Base-by-base conservation (phyloP, 78 protist genomes). In the Dictyostelium firmibasis region DNA sequence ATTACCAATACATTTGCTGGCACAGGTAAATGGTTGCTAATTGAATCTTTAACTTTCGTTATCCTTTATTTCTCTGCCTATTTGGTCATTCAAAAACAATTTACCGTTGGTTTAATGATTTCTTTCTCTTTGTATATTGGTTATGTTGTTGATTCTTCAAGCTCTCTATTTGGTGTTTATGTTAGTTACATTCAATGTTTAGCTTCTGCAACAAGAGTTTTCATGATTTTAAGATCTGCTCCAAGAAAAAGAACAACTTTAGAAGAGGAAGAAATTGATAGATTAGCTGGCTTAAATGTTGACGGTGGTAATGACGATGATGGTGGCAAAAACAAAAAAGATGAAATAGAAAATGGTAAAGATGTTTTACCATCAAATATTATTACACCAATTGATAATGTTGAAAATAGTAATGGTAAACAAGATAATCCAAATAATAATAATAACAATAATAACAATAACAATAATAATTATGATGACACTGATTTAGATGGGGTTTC, bases 111-210 rank as follows among this genome's bases (percentile, higher is more conserved):
- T 89, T 77, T 89, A 33, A 41, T 89, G 62, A 50, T 89, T 31
- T 53, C 79, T n/a, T 89, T 89, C 72, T 81, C 94, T 1, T 31
- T 89, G 8, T 89, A 89, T 25, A 84, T 89, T 33, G 94, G 94
- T 89, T 89, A 89, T 69, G 94, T 89, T 1, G 72, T 89, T 23
- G 94, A 89, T 13, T 47, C 88, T 29, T 89, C 94, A 38, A 41
- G 36, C 10, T 41, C 88, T 4, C 13, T 89, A 31, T 89, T 89
- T 81, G 94, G 94, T 89, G 85, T 89, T 25, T 89, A 89, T 50
- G 75, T 89, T n/a, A 81, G 87, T 43, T 89, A 89, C 35, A 81
- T 89, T 33, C 94, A 89, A 81, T 89, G 87, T 18, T 81, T 81
- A 16, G 94, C 94, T 3, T 81, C 88, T 31, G 86, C 94, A 16